Evolutionary conservation across 768 basidiomycete species (phyloP), one percentile per base, ranked within the genome.

Genomic region (Hericium erinaceus): DNA sequence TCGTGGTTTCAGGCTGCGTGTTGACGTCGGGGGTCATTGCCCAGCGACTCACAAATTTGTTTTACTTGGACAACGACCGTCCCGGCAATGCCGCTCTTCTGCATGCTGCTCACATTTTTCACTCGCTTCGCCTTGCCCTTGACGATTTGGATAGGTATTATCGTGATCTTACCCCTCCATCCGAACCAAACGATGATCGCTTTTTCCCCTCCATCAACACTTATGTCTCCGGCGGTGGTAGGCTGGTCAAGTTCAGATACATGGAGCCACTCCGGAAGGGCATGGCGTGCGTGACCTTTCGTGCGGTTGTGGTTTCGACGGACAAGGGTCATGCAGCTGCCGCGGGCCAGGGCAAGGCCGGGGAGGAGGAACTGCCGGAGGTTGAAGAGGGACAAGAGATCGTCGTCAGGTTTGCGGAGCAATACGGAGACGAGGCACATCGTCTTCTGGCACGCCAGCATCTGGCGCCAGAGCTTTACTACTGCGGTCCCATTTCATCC

Each of bases 351-450:
- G 26, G 26, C 26, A 26, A 26, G 5, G 26, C 26, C 26, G 26
- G 26, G 26, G 26, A 26, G 26, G 26, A 26, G 26, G 26, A 20
- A 26, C 26, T 26, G 26, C 26, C 26, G 26, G 26, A 5, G 13
- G 4, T 18, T 22, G 40, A 41, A n/a, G 40, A 41, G n/a, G 18
- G 48, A n/a, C 18, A 24, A 22, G 13, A 18, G 18, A 58, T 74
- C 12, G 68, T 74, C 0, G 67, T 77, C 54, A 77, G 75, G 59
- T 77, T 77, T 48, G 71, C 69, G 40, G 59, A 62, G 16, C 57
- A 64, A 6, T 77, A 76, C 57, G 66, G 71, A 24, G 58, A 15
- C 8, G 67, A 64, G 8, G 70, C 64, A 0, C 76, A 77, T 57
- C 37, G 56, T 26, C 50, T 65, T 13, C 69, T 77, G 56, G 73